Base-by-base conservation (phyloP, 805 yeast species). In the Kluyveromyces siamensis region DNA sequence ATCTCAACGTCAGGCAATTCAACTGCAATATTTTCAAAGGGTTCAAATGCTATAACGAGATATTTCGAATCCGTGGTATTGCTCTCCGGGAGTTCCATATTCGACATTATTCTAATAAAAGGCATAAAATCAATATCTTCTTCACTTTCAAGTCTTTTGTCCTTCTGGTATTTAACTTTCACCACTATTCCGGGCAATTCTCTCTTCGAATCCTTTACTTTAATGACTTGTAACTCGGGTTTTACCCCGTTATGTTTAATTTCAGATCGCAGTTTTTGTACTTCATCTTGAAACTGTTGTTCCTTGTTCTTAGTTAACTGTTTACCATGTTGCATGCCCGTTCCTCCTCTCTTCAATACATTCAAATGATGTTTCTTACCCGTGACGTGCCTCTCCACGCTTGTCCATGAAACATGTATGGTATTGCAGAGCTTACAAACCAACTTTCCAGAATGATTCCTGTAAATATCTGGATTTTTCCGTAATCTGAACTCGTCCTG, bases 381-480 rank as follows among this genome's bases (percentile, higher is more conserved):
- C 44, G 84, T 82, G 6, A 91, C 72, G 62, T 91, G 99, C 2
- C 93, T 74, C 18, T 89, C 72, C 54, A 87, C 93, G 21, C 93
- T 83, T 11, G 87, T 77, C 59, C 88, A 91, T 17, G 84, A 79
- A 41, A 79, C 73, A 66, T 91, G 98, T 16, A 85, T 74, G 0
- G 98, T 90, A 35, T 82, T 70, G 63, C 99, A 91, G 19, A 91
- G 72, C 50, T 80, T 75, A 62, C 99, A 91, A 56, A 90, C 97
- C 21, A 86, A 70, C 50, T 81, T 72, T 5, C 97, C 97, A n/a
- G 84, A 67, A 60, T 84, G 90, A 60, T 87, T 89, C 55, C 79
- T 79, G 67, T 83, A 81, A 8, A 88, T 87, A 62, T 90, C 90
- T 0, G 97, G 97, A 46, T 63, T 59, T 43, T 51, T 56, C 19